A percentile compares a stretch with the other conserved stretches of the same genome.
Evolutionary conservation across 2,329 filamentous ascomycete species (phyloP).

Genomic region (Leptosphaerulina australis): DNA sequence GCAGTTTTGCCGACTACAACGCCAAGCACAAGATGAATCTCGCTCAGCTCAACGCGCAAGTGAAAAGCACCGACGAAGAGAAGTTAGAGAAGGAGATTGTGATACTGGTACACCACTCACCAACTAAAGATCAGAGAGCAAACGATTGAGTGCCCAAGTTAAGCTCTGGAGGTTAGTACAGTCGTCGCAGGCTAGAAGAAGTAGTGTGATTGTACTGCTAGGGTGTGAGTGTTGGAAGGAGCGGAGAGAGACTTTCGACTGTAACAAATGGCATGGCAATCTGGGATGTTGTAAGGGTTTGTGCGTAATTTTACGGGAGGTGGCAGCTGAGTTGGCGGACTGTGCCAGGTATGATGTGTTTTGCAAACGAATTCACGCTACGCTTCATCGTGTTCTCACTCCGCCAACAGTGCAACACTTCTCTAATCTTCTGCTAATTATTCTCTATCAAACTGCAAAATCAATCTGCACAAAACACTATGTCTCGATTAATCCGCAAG

Average conservation of each 20-base stretch:
- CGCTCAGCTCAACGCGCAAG: not conserved
- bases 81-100: constrained; percentile 1
- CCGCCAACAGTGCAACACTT: not conserved
- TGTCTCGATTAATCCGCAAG: constrained; percentile 4
- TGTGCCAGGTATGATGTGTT: too few relatives aligned
- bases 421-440: not conserved
- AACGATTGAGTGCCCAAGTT: too few relatives aligned
- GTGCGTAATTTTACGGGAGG: too few relatives aligned
- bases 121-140: not conserved
- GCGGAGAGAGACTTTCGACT: too few relatives aligned
- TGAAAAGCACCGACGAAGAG: not conserved
- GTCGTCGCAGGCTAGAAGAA: too few relatives aligned
- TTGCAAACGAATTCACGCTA: not conserved
- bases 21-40: constrained; percentile 3
- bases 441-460: not conserved
- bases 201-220: too few relatives aligned
- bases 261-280: too few relatives aligned
- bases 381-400: too few relatives aligned
- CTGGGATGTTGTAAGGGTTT: too few relatives aligned
- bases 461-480: not conserved
- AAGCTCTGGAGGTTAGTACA: too few relatives aligned
- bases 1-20: constrained; percentile 11
- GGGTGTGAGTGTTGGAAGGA: too few relatives aligned
- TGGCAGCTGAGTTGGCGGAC: not conserved
- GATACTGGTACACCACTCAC: constrained; percentile 7